A percentile compares a stretch with the other conserved stretches of the same genome.
These are phyloP conservation scores for Triticum turgidum DNA, from an alignment of 176 grass and related monocot genomes.

Conservation along the genomic window DNA sequence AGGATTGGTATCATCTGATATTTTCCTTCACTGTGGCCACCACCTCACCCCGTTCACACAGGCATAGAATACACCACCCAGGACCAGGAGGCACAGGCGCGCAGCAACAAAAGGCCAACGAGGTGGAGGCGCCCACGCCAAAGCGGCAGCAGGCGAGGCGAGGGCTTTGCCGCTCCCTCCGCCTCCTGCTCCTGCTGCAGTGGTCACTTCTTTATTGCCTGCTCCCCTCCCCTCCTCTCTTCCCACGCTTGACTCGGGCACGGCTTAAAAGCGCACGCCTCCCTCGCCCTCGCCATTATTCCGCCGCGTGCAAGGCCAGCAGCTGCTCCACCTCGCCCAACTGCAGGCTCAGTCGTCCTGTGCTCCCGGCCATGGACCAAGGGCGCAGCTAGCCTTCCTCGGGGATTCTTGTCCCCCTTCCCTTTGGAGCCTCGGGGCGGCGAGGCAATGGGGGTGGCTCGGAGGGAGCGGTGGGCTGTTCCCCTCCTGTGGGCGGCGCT, in stretches of 20 bases:
- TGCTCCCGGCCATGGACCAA: slow-evolving; percentile 12
- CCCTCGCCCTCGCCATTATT: slow-evolving; percentile 29
- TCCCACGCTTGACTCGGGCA: not conserved
- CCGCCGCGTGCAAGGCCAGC: slow-evolving; percentile 7
- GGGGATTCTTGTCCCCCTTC: slow-evolving; percentile 6
- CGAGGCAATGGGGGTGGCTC: slow-evolving; percentile 28
- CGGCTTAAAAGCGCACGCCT: slow-evolving; percentile 18
- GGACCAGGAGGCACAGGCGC: not conserved
- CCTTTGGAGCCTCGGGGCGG: not conserved
- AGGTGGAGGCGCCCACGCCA: not conserved
- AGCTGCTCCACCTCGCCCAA: slow-evolving; percentile 5
- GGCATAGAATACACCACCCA: not conserved
- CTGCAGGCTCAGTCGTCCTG: not conserved
- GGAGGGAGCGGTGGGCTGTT: not conserved
- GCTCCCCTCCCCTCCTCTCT: not conserved
- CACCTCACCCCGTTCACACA: not conserved
- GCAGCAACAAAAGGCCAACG: not conserved
- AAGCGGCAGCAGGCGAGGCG: not conserved
- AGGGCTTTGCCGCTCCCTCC: not conserved
- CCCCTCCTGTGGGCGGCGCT: slow-evolving; percentile 12
- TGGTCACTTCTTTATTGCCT: slow-evolving; percentile 30
- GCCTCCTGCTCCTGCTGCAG: not conserved
- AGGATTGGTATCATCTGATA: too few relatives aligned
- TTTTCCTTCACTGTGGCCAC: too few relatives aligned
- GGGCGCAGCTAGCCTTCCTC: slow-evolving; percentile 16